A percentile compares a stretch with the other conserved stretches of the same genome.
Evolutionary conservation across 805 yeast genomes (phyloP).

Genomic region (Naumovozyma castellii): DNA sequence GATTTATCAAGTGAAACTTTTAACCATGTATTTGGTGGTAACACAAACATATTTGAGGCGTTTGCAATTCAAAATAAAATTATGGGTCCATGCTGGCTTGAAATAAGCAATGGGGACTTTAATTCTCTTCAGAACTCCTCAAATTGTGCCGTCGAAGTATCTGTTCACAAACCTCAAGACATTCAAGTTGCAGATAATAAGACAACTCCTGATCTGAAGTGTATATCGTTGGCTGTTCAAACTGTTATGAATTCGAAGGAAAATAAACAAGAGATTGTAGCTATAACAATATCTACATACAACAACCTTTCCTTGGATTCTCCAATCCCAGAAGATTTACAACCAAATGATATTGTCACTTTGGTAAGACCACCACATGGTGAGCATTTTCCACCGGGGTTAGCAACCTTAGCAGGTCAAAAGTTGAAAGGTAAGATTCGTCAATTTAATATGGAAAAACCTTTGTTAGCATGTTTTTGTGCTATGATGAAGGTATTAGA

Average conservation of each 20-base stretch:
- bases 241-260: constrained; percentile 66
- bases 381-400: constrained; percentile 65
- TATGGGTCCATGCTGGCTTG: constrained; percentile 98
- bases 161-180: constrained; percentile 39
- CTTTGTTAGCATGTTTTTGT: constrained; percentile 63
- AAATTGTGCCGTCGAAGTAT: constrained; percentile 72
- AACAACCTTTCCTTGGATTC: constrained; percentile 64
- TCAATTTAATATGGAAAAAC: constrained; percentile 62
- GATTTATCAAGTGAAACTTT: constrained; percentile 70
- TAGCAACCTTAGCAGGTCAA: constrained; percentile 50
- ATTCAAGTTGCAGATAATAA: constrained; percentile 41
- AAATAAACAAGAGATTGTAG: constrained; percentile 78
- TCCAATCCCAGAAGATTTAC: constrained; percentile 51
- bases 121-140: constrained; percentile 51
- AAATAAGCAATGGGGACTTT: constrained; percentile 56
- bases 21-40: constrained; percentile 69
- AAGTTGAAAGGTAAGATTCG: constrained; percentile 38
- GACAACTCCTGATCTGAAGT: constrained; percentile 57
- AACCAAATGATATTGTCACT: constrained; percentile 57
- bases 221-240: constrained; percentile 69
- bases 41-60: constrained; percentile 66
- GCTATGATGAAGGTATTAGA: constrained; percentile 67
- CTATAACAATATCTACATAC: constrained; percentile 70
- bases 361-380: constrained; percentile 70
- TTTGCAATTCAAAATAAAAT: constrained; percentile 73